Percentiles rank a stretch among this genome's conserved stretches.
Evolutionary conservation across 2,329 filamentous ascomycete genomes (phyloP).

Genomic region (Paracorniculantispora psalliotae): DNA sequence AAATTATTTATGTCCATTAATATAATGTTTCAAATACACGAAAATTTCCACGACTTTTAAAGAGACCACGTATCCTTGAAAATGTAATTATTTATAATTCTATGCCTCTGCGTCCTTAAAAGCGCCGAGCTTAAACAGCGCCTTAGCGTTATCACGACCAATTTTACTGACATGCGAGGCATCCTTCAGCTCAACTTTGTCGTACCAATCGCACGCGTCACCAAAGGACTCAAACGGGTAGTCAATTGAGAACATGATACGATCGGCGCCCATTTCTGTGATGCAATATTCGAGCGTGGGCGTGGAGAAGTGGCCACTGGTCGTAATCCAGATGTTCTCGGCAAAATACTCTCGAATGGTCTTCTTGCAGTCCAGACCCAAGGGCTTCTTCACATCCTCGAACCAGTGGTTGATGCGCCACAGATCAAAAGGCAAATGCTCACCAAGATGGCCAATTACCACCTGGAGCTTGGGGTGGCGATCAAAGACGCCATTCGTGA

Average conservation of each 20-base stretch:
- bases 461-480: conserved; percentile 41
- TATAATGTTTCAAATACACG: not conserved
- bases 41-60: not conserved
- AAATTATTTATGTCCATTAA: not conserved
- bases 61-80: no score
- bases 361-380: conserved; percentile 43
- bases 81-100: not conserved
- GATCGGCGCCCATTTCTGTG: conserved; percentile 42
- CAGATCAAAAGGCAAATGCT: conserved; percentile 45
- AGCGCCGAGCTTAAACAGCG: conserved; percentile 32
- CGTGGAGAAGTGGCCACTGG: conserved; percentile 51
- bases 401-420: conserved; percentile 52
- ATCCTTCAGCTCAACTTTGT: conserved; percentile 30
- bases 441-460: conserved; percentile 44
- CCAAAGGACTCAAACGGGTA: conserved; percentile 47
- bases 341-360: conserved; percentile 49
- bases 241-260: conserved; percentile 49
- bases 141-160: conserved; percentile 39
- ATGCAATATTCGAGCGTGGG: conserved; percentile 46
- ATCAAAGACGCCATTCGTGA: conserved; percentile 47
- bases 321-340: conserved; percentile 53
- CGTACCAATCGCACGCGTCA: conserved; percentile 38
- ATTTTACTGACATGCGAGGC: conserved; percentile 33
- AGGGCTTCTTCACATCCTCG: conserved; percentile 49
- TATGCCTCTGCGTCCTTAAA: conserved; percentile 28